phyloP scores from a whole-genome alignment of 208 protist species.

The Polymyxa betae region DNA sequence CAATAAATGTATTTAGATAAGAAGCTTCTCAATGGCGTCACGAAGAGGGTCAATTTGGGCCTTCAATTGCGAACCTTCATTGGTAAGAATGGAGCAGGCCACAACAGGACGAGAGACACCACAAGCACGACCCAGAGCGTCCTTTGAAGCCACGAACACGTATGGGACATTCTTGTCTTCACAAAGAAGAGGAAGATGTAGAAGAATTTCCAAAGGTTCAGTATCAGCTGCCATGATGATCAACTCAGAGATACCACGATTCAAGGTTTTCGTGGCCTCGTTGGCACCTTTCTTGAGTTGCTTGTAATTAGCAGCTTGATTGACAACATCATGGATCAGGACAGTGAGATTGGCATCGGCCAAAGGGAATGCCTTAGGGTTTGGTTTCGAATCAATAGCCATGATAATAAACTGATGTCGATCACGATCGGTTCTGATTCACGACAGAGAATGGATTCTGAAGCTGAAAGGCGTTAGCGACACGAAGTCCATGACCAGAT shows the following conservation, averaged over 20 bases:
- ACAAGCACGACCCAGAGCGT: conserved; percentile 94
- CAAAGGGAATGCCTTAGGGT: conserved; percentile 97
- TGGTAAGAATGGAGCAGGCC: conserved; percentile 89
- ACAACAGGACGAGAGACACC: conserved; percentile 97
- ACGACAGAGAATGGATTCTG: no score
- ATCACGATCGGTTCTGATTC: conserved; percentile 49
- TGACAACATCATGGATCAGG: conserved; percentile 56
- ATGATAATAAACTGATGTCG: neutral
- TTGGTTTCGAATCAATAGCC: conserved; percentile 71
- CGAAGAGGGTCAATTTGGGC: conserved; percentile 94
- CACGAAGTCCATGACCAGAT: no score
- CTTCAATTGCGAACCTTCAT: conserved; percentile 92
- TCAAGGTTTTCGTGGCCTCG: conserved; percentile 99
- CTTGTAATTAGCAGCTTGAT: conserved; percentile 93
- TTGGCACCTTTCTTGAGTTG: conserved; percentile 99
- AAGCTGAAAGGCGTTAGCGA: no score
- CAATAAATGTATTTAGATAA: conserved; percentile 79
- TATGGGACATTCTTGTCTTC: conserved; percentile 99
- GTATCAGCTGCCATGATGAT: conserved; percentile 98
- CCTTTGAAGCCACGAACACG: conserved; percentile 98
- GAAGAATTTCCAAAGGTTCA: conserved; percentile 99
- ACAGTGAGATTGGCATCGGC: conserved; percentile 89
- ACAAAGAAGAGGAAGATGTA: conserved; percentile 99
- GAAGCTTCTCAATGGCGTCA: conserved; percentile 93
- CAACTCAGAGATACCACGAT: conserved; percentile 96